Conservation (phyloP, 116 monocot species). For the Trichopus zeylanicus region DNA sequence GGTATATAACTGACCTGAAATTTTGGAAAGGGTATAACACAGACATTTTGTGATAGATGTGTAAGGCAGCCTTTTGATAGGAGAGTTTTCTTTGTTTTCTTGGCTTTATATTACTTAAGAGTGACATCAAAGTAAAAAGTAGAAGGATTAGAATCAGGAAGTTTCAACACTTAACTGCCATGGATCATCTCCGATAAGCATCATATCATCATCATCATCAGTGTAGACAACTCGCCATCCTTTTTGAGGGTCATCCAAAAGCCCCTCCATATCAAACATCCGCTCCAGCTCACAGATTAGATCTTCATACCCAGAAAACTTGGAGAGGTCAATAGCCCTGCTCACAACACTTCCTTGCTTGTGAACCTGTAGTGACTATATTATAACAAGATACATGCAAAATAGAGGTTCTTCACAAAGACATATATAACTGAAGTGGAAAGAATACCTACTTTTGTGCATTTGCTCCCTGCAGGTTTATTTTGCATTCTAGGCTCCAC, state of each 20-base stretch:
- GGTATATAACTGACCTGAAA: too few relatives aligned
- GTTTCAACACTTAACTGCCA: constrained; percentile 25
- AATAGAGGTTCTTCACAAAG: neutral
- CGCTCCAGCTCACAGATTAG: constrained; percentile 27
- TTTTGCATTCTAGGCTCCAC: too few relatives aligned
- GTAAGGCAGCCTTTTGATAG: too few relatives aligned
- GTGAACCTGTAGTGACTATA: constrained; percentile 25
- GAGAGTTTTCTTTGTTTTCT: too few relatives aligned
- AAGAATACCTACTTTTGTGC: constrained; percentile 21
- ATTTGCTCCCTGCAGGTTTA: constrained; percentile 14
- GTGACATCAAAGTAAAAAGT: neutral
- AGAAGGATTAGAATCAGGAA: neutral
- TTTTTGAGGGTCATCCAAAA: constrained; percentile 21
- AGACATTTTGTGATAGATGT: neutral
- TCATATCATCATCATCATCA: constrained; percentile 23
- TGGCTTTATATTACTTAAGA: too few relatives aligned
- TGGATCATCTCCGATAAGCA: constrained; percentile 25
- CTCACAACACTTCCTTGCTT: constrained; percentile 32
- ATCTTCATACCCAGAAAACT: constrained; percentile 27
- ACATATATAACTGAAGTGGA: neutral
- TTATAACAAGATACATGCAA: constrained; percentile 3
- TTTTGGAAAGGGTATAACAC: too few relatives aligned
- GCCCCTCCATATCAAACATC: constrained; percentile 32
- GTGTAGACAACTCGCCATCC: constrained; percentile 20
- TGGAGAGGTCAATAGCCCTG: constrained; percentile 29